These are phyloP conservation scores for Lecanicillium sp. DNA, from an alignment of 2,329 filamentous ascomycete species.

Conservation along the genomic window DNA sequence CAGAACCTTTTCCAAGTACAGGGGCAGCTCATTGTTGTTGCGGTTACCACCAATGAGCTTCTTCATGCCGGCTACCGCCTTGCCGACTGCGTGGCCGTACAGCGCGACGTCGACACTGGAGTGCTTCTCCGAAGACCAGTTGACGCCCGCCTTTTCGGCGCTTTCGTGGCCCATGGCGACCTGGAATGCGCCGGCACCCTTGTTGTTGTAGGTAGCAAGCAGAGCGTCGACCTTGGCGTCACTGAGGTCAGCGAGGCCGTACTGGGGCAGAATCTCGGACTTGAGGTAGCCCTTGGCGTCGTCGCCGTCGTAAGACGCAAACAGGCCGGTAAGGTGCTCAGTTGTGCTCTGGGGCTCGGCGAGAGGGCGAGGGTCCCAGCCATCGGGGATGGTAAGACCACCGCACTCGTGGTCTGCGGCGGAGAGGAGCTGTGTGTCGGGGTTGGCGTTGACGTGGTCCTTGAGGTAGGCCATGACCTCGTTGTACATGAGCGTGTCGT, in stretches of 20 bases:
- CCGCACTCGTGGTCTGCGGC: constrained; percentile 18
- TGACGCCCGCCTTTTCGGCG: constrained; percentile 10
- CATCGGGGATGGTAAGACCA: constrained; percentile 14
- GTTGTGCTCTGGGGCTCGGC: constrained; percentile 11
- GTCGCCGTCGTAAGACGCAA: constrained; percentile 11
- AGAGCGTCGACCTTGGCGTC: constrained; percentile 9
- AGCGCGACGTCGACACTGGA: constrained; percentile 15
- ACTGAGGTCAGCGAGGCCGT: constrained; percentile 11
- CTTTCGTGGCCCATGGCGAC: constrained; percentile 10
- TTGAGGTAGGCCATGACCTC: constrained; percentile 15
- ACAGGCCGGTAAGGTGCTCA: constrained; percentile 10
- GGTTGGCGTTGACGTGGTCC: constrained; percentile 13
- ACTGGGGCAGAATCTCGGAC: constrained; percentile 10
- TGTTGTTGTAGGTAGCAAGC: constrained; percentile 7
- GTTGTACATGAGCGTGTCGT: constrained; percentile 18
- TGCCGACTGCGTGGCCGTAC: constrained; percentile 13
- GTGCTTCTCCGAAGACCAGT: constrained; percentile 15
- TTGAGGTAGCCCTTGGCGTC: constrained; percentile 11
- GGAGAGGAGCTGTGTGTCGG: constrained; percentile 17
- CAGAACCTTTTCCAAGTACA: constrained; percentile 16
- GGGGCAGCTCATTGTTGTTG: constrained; percentile 18
- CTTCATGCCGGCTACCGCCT: not conserved
- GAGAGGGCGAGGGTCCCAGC: constrained; percentile 13
- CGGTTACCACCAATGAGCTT: constrained; percentile 14
- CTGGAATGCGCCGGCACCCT: constrained; percentile 8